Base-by-base conservation (phyloP, 108 stramenopile species). In the Cyclotella baltica region DNA sequence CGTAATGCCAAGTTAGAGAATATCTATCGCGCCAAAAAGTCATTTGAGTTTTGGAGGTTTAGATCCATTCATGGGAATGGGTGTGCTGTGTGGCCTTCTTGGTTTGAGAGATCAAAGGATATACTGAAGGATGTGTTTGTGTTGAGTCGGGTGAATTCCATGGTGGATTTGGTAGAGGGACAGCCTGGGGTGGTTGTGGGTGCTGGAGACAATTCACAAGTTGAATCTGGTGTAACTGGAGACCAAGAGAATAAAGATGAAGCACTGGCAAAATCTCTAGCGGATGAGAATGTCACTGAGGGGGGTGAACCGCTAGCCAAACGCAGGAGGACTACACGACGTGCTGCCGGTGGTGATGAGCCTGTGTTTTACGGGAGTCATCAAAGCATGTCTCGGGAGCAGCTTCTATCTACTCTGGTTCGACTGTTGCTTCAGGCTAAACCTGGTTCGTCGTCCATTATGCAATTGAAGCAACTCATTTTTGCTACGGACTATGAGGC, bases 321-420 rank as follows among this genome's bases (percentile, higher is more conserved):
- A 53, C 80, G 80, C 25, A 72, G 80, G 0, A 71, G 80, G 38
- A 79, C 71, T 23, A 73, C 80, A 5, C 80, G 80, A 23, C 78
- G 70, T 40, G 72, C 67, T 18, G 61, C 72, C 22, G 72, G 64
- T 9, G 78, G 59, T 33, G 75, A 70, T 16, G 83, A 77, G 13
- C 77, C 77, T 38, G 93, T 94, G 0, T 94, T 88, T 65, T 94
- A 94, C 43, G 93, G 93, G 18, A 80, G 77, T 20, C 86, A 90
- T 65, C 89, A 89, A 30, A 68, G 76, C 30, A 71, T 94, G 75
- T 88, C 89, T 15, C 89, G 86, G 35, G 90, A 92, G 38, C 91
- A 94, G 76, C 74, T 94, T 27, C 66, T 89, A 47, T 88, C 92
- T 55, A 80, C 88, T 29, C 48, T 94, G 18, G 51, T 88, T 18